phyloP scores from a whole-genome alignment of 1,139 yeast genomes.

The Debaryomyces psychrophilus region DNA sequence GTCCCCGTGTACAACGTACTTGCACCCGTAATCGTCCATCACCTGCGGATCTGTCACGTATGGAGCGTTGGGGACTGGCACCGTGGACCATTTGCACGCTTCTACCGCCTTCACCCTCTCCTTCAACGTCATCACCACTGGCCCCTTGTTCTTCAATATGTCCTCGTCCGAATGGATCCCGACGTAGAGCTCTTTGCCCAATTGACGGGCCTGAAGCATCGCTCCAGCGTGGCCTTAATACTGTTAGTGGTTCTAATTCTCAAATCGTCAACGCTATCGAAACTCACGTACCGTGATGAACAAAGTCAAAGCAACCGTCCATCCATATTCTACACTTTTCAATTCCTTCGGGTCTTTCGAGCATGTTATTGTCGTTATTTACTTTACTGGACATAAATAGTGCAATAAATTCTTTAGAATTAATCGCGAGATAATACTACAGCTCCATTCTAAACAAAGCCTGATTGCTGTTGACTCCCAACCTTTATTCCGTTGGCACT shows the following conservation, averaged over 20 bases:
- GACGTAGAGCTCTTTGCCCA: slow-evolving; percentile 72
- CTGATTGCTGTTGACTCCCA: slow-evolving; percentile 32
- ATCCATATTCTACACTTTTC: slow-evolving; percentile 71
- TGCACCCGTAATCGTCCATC: slow-evolving; percentile 74
- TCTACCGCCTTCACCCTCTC: slow-evolving; percentile 84
- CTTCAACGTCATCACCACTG: slow-evolving; percentile 82
- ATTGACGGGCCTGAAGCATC: slow-evolving; percentile 84
- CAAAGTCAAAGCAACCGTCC: slow-evolving; percentile 97
- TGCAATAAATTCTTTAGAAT: not conserved
- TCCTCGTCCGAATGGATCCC: slow-evolving; percentile 95
- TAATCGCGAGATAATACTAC: not conserved
- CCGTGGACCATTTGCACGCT: slow-evolving; percentile 88
- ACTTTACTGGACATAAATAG: not conserved
- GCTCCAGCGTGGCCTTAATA: slow-evolving; percentile 86
- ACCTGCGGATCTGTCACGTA: slow-evolving; percentile 90
- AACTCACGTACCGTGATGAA: slow-evolving; percentile 77
- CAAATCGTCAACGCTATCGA: not conserved
- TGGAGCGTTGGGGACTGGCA: slow-evolving; percentile 78
- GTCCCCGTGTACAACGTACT: slow-evolving; percentile 95
- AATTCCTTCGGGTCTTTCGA: slow-evolving; percentile 48
- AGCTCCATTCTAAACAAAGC: slow-evolving; percentile 24
- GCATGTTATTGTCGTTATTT: slow-evolving; percentile 27
- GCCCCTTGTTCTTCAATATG: slow-evolving; percentile 81
- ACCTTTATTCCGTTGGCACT: slow-evolving; percentile 12
- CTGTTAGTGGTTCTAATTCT: slow-evolving; percentile 14